These are phyloP conservation scores for Penicillium atrosanguineum DNA, from an alignment of 495 filamentous ascomycete species.

Conservation along the genomic window DNA sequence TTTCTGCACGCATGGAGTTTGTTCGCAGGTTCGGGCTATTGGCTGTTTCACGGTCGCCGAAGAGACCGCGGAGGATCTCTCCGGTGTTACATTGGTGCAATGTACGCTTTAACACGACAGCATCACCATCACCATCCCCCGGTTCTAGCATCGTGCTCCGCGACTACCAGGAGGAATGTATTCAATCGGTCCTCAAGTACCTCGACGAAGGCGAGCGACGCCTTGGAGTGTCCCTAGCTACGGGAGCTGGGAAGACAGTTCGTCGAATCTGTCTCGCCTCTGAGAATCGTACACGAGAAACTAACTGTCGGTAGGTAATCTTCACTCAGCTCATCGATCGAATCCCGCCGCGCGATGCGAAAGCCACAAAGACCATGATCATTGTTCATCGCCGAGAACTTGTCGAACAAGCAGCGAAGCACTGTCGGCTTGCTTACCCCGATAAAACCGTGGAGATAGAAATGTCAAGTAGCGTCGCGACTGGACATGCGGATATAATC, in stretches of 20 bases:
- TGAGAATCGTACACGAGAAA: neutral
- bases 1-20: constrained; percentile 26
- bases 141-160: constrained; percentile 56
- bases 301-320: constrained; percentile 60
- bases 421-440: constrained; percentile 80
- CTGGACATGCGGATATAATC: constrained; percentile 84
- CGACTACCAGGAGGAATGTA: constrained; percentile 84
- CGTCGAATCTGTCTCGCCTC: constrained; percentile 7
- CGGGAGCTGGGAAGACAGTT: constrained; percentile 91
- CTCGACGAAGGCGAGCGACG: constrained; percentile 73
- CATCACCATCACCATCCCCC: constrained; percentile 18
- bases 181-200: constrained; percentile 75
- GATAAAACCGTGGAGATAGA: constrained; percentile 79
- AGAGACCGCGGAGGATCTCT: constrained; percentile 6
- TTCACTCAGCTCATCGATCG: constrained; percentile 94
- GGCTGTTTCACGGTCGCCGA: constrained; percentile 17
- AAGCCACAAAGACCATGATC: constrained; percentile 79
- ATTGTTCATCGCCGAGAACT: constrained; percentile 90
- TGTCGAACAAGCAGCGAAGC: constrained; percentile 88
- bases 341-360: constrained; percentile 53
- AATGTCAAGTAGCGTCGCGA: constrained; percentile 74
- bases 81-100: neutral
- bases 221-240: constrained; percentile 86
- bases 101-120: constrained; percentile 31
- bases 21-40: constrained; percentile 27